Base-by-base conservation (phyloP, 768 basidiomycete genomes). In the Tulasnella sp. region DNA sequence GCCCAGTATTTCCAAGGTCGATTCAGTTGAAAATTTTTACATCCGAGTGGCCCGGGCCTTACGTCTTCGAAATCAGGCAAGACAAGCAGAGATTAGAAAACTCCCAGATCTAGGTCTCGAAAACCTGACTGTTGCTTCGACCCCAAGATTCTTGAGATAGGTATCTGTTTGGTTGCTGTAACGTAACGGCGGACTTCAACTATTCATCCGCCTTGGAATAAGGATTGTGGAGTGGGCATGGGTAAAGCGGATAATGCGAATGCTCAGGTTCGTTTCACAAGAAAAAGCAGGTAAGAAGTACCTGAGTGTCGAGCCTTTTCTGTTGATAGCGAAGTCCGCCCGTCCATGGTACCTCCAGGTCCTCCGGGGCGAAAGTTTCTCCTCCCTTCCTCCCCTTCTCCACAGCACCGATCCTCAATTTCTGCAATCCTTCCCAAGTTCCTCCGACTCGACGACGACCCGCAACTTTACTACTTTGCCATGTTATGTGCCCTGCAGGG, bases 41-140 rank as follows among this genome's bases (percentile, higher is more conserved):
- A 19, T 68, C 62, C 62, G 62, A 68, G 62, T 68, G 16, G 62
- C 27, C 62, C 62, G 62, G 62, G 34, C 27, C 62, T 68, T 68
- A 19, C 4, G 62, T 31, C 62, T 68, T 68, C 62, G 62, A 68
- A 68, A 36, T 68, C 10, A 36, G 62, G 62, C 62, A 68, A 68
- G 62, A 68, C 62, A 68, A 68, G 62, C 62, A 68, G 62, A 68
- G 62, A 68, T 68, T 18, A 68, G 62, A 68, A 68, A 68, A 68
- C 62, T 68, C 62, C 62, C 62, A 68, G 62, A 68, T 68, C 62
- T 68, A 27, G 62, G 62, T 68, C 62, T 68, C 34, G 62, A 68
- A 34, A 27, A 34, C 31, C 62, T 36, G 62, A 36, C 31, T 68
- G 12, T 36, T 27, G 31, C 36, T 68, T 68, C 62, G 21, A 9